These are phyloP conservation scores for Cicer judaicum DNA, from an alignment of 306 rosid species.

Conservation along the genomic window DNA sequence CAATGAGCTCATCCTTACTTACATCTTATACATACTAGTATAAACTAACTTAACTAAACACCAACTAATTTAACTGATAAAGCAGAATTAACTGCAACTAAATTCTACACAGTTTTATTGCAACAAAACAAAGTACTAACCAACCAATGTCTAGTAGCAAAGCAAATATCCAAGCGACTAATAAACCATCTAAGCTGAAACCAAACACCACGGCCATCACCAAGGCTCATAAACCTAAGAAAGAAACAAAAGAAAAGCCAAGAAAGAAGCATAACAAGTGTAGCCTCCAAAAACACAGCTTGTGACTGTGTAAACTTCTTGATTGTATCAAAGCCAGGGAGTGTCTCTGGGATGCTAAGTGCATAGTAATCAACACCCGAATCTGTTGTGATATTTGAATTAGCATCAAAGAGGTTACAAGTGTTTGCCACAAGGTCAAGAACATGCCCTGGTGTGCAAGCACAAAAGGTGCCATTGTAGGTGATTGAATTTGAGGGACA, in stretches of 20 bases:
- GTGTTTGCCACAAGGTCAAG: slow-evolving; percentile 42
- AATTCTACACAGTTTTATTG: neutral
- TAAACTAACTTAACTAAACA: slow-evolving; percentile 1
- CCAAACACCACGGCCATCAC: slow-evolving; percentile 78
- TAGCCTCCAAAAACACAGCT: slow-evolving; percentile 93
- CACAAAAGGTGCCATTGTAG: slow-evolving; percentile 73
- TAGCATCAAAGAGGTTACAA: slow-evolving; percentile 59
- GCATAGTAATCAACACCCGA: slow-evolving; percentile 61
- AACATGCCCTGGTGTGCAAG: slow-evolving; percentile 76
- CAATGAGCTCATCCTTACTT: neutral
- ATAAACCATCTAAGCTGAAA: slow-evolving; percentile 84
- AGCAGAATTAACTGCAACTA: neutral
- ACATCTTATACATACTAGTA: neutral
- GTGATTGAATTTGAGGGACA: slow-evolving; percentile 71
- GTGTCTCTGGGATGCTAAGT: slow-evolving; percentile 60
- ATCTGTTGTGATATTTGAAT: slow-evolving; percentile 55
- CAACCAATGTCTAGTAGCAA: slow-evolving; percentile 96
- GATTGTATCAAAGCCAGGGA: slow-evolving; percentile 72
- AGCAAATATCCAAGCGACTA: slow-evolving; percentile 87
- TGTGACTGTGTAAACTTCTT: slow-evolving; percentile 94
- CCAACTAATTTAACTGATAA: slow-evolving; percentile 12
- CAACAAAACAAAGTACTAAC: slow-evolving; percentile 50
- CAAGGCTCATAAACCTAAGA: slow-evolving; percentile 68
- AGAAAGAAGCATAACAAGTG: slow-evolving; percentile 71
- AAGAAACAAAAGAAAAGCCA: slow-evolving; percentile 77